Evolutionary conservation across 106 monocot genomes (phyloP).

Genomic region (Agapanthus africanus): DNA sequence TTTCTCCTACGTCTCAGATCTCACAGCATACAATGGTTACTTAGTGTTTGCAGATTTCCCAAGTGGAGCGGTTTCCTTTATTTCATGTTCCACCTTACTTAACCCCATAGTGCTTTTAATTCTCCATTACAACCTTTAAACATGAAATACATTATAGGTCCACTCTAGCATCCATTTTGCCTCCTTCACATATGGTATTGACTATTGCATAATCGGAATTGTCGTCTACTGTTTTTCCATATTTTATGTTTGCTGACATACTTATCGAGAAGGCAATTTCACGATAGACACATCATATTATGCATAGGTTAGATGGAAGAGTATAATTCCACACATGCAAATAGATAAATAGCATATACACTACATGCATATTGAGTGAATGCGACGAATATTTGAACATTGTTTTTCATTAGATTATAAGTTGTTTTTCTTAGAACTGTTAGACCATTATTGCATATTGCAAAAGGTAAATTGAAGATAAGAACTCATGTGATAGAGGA

Average conservation of each 20-base stretch:
- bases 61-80: not conserved
- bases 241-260: not conserved
- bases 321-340: no score
- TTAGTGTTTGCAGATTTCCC: not conserved
- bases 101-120: not conserved
- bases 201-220: not conserved
- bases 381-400: no score
- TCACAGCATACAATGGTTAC: not conserved
- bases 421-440: not conserved
- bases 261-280: not conserved
- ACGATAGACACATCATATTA: not conserved
- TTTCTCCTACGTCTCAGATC: not conserved
- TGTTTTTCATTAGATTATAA: no score
- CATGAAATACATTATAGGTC: not conserved
- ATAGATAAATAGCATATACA: no score
- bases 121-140: not conserved
- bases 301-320: no score
- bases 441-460: not conserved
- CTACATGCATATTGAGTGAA: no score
- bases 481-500: not conserved
- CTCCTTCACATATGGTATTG: not conserved
- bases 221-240: not conserved
- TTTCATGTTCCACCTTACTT: not conserved
- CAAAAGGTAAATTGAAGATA: not conserved
- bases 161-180: not conserved